Base-by-base conservation (phyloP, 257 asterid species). In the Fraxinus americana region DNA sequence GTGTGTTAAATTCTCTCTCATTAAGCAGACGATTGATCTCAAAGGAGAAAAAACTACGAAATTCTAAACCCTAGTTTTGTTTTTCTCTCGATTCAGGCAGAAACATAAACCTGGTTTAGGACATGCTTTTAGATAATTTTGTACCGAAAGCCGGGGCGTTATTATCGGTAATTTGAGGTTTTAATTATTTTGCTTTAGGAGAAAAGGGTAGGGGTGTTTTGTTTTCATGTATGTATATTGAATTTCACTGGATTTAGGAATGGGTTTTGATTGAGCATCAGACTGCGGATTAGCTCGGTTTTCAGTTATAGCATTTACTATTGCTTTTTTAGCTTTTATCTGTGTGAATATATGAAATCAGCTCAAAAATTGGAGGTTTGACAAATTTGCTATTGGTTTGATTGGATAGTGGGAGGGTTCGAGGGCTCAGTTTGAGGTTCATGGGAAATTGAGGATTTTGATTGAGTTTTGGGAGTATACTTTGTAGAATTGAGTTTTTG, bases 251-350 rank as follows among this genome's bases (percentile, higher is more conserved):
- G 79, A 71, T 80, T 78, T 77, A 76, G 82, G 75, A 73, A 57
- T 75, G 83, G 82, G 79, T 65, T 82, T 65, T 50, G 77, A 71
- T 81, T 80, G 88, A 84, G 87, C 76, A 82, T 79, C 80, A 77
- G 79, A 69, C 77, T 69, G 84, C 79, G 79, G 63, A 70, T 80
- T 79, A 72, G 86, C 77, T 84, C 45, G 78, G 63, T 29, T 57
- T 23, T 34, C 12, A 19, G 48, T 39, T 36, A 27, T 54, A 3
- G 81, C 76, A 25, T 50, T 21, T 67, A 52, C 0, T 39, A 27
- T 16, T 16, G 67, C 52, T 50, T 43, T 7, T 14, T 71, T 70
- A 21, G 75, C 77, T 83, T 79, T 83, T 85, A 72, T 85, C 75
- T 80, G 81, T 69, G 71, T 52, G 73, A 36, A 23, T 73, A 74